Percentiles rank a stretch among this genome's conserved stretches.
phyloP scores from a whole-genome alignment of 257 asterid species.

The Marsdenia floribunda region DNA sequence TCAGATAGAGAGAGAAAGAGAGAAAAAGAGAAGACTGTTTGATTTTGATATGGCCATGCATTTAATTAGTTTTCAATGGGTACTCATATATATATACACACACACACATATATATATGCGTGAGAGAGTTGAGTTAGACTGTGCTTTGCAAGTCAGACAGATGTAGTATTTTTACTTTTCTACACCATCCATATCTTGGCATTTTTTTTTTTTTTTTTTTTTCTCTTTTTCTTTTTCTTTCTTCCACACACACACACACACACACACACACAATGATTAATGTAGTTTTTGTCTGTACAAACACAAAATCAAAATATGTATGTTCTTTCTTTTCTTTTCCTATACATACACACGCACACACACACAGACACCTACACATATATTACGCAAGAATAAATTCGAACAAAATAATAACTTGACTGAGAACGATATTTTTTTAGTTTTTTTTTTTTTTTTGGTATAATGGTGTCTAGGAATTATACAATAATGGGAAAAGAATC shows the following conservation, averaged over 20 bases:
- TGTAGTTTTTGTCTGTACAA: slow-evolving; percentile 8
- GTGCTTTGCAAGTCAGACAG: slow-evolving; percentile 20
- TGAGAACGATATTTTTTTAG: no score
- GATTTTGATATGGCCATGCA: slow-evolving; percentile 35
- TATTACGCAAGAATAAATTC: no score
- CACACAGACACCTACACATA: no score
- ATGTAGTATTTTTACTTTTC: slow-evolving; percentile 8
- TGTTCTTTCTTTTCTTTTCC: neutral
- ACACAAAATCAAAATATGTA: slow-evolving; percentile 3
- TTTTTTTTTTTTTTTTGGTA: no score
- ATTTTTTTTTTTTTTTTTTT: slow-evolving; percentile 5
- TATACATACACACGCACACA: neutral
- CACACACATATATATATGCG: neutral
- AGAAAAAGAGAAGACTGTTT: slow-evolving; percentile 7
- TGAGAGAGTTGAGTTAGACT: neutral
- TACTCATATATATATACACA: neutral
- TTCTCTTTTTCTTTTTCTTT: no score
- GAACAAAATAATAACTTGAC: no score
- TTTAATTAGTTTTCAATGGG: slow-evolving; percentile 6
- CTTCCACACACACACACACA: slow-evolving; percentile 18
- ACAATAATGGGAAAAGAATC: slow-evolving; percentile 3
- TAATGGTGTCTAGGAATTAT: no score
- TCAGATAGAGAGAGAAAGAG: slow-evolving; percentile 9
- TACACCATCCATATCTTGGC: slow-evolving; percentile 14
- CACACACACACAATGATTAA: slow-evolving; percentile 17